Base-by-base conservation (phyloP, 371 early-diverging fungal species). In the Batrachochytrium dendrobatidis region DNA sequence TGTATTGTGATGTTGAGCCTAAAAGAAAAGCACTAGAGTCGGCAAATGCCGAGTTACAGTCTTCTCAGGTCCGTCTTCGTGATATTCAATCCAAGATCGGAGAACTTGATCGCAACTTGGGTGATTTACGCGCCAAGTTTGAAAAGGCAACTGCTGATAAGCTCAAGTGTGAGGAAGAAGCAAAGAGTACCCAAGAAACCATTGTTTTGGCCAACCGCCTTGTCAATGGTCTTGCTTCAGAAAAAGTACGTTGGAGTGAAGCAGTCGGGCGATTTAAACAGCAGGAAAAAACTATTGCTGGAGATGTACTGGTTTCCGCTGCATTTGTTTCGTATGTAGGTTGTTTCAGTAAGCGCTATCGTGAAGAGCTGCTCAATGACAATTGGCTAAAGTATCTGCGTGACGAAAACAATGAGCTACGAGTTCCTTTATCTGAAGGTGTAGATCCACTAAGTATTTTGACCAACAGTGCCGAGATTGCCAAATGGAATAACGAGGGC, bases 101-200 rank as follows among this genome's bases (percentile, higher is more conserved):
- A 17, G 82, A 81, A 45, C 69, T 83, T 29, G 81, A 83, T 60
- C 56, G 66, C 22, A 81, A 83, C 65, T 65, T 83, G 66, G 76
- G 67, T 0, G 77, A 79, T 25, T 65, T 83, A 39, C 69, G 67
- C 50, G 82, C 79, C 18, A 71, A 81, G 61, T 83, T 82, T 54
- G 83, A 83, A 56, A 81, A 81, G 65, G 83, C 83, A 12, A 82
- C 82, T 0, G 76, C 73, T 17, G 83, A 81, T 62, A 83, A 83
- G 55, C 60, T 83, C 7, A 62, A 59, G 26, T 83, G 83, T 66
- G 82, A 82, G 66, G 80, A 82, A 48, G 83, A 82, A 59, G 83
- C 83, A 0, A 57, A 73, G 22, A 39, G 75, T 8, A 83, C 83
- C 2, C 80, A 82, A 43, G 83, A 79, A 30, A 81, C 82, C 35